Evolutionary conservation across 257 asterid genomes (phyloP), one percentile per base, ranked within the genome.

Genomic region (Agastache rugosa): DNA sequence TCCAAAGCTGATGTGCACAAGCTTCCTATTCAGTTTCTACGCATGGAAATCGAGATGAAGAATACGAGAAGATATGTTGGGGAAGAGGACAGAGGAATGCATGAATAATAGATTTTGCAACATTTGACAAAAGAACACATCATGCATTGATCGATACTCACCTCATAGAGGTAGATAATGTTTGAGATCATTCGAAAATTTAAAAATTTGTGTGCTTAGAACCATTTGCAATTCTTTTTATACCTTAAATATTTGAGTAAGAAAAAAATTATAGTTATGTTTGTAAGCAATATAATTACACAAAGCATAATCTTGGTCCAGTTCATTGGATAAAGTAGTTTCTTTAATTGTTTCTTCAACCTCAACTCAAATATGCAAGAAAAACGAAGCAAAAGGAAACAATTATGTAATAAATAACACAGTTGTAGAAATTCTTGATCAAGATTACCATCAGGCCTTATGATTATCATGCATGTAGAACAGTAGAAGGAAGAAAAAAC

Each of bases 1-100:
- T 77, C 99, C 99, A 79, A 92, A 47, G 72, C 90, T 84, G 48
- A 92, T 69, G 83, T 94, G 99, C 27, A 94, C 99, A 67, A 94
- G 83, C 88, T 89, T 89, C 83, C 85, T 83, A 73, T 82, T 81
- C 53, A 87, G 80, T 77, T 83, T 87, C 87, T 82, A 60, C 31
- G 29, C 51, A 66, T 50, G 7, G 23, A 45, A 48, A 45, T 34
- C 25, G 0, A 54, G 60, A 50, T 7, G 22, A 60, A 74, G 25
- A n/a, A 22, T 55, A 75, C 50, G 69, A 53, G 51, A 65, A 45
- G 51, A 45, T 45, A 45, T 12, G 53, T n/a, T 12, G 6, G 34
- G 34, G 69, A 47, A 69, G 27, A 23, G 14, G 47, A 5, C 66
- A 12, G n/a, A 25, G 7, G 22, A 47, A 47, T 42, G 58, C 25